These are phyloP conservation scores for Plasmodium malariae DNA, from an alignment of 169 alveolate species.

Conservation along the genomic window DNA sequence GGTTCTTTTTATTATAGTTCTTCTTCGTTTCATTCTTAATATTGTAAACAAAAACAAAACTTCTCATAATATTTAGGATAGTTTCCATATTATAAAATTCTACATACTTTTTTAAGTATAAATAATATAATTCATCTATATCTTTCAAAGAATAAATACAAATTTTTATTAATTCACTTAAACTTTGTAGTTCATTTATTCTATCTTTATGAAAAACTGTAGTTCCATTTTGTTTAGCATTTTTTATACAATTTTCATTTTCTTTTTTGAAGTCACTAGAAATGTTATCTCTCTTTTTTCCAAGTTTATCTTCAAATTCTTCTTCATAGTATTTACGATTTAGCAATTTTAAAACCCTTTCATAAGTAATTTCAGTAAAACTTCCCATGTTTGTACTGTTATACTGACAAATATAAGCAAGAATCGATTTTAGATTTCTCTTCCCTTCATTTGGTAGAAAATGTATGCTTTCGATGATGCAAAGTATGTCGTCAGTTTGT, in stretches of 20 bases:
- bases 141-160: slow-evolving; percentile 27
- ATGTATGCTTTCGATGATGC: slow-evolving; percentile 15
- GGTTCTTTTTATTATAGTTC: slow-evolving; percentile 5
- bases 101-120: slow-evolving; percentile 43
- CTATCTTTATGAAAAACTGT: background rate
- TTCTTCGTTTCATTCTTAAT: slow-evolving; percentile 37
- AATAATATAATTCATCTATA: slow-evolving; percentile 35
- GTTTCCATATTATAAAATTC: slow-evolving; percentile 54
- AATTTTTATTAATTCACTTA: slow-evolving; percentile 66
- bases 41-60: slow-evolving; percentile 44
- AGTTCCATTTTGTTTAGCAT: background rate
- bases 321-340: slow-evolving; percentile 21
- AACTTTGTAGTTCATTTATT: slow-evolving; percentile 48
- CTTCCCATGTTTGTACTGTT: background rate
- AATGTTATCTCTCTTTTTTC: background rate
- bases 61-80: slow-evolving; percentile 28
- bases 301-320: background rate
- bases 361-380: slow-evolving; percentile 22
- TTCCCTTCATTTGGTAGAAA: slow-evolving; percentile 18
- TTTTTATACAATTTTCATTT: background rate
- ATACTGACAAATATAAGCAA: background rate
- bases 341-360: slow-evolving; percentile 34
- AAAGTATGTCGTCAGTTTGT: slow-evolving; percentile 22
- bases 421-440: slow-evolving; percentile 18
- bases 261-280: background rate